These are phyloP conservation scores for Boletus insuetus DNA, from an alignment of 768 basidiomycete genomes.

Conservation along the genomic window DNA sequence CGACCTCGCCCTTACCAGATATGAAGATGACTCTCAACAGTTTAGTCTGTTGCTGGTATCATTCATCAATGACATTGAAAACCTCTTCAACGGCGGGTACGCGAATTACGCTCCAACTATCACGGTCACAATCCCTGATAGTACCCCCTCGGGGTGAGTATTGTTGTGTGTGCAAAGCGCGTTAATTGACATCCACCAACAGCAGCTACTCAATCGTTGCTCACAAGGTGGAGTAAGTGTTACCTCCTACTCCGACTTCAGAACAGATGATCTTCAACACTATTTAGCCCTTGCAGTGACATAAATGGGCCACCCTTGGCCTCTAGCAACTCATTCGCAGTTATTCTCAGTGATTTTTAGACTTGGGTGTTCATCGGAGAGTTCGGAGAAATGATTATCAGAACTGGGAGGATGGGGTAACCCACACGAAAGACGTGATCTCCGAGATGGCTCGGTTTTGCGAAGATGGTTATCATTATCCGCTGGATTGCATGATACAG, in stretches of 20 bases:
- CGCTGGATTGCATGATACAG: too few relatives aligned
- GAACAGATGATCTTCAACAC: background rate
- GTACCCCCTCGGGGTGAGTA: background rate
- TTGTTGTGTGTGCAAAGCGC: background rate
- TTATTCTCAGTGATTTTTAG: background rate
- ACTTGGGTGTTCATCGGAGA: too few relatives aligned
- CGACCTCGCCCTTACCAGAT: background rate
- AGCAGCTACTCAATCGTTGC: background rate
- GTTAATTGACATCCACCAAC: background rate
- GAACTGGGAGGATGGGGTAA: conserved; percentile 38
- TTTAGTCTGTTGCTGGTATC: too few relatives aligned
- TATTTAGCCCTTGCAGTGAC: background rate
- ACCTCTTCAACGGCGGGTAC: background rate
- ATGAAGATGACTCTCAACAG: background rate
- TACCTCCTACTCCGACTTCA: background rate
- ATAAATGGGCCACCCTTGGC: too few relatives aligned
- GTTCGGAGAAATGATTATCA: too few relatives aligned
- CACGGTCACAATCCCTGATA: background rate
- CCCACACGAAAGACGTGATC: too few relatives aligned
- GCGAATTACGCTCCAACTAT: background rate
- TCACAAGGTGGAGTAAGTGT: background rate
- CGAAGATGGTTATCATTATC: too few relatives aligned
- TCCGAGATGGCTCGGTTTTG: too few relatives aligned
- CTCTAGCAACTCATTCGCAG: background rate
- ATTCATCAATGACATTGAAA: background rate